Conservation (phyloP, 2,329 filamentous ascomycete species). For the Emericellopsis atlantica region DNA sequence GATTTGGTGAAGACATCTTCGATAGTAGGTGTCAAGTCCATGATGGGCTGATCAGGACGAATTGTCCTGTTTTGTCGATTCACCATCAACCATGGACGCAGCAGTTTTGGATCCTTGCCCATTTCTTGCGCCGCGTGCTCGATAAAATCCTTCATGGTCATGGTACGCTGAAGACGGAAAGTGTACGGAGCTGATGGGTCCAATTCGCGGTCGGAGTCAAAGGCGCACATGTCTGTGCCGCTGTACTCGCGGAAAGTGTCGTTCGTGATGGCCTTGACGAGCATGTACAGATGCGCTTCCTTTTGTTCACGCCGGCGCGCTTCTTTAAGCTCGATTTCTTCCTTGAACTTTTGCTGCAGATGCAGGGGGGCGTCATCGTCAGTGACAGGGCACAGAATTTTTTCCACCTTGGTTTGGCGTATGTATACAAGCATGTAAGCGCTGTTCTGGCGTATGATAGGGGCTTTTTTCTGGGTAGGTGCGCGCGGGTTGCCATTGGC, state of each 20-base stretch:
- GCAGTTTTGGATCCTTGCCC: constrained; percentile 50
- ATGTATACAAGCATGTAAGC: constrained; percentile 99
- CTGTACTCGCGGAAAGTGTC: constrained; percentile 70
- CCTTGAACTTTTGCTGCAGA: constrained; percentile 64
- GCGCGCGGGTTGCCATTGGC: constrained; percentile 33
- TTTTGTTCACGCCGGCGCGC: constrained; percentile 77
- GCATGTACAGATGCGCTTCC: constrained; percentile 88
- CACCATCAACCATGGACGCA: constrained; percentile 94
- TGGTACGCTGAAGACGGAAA: constrained; percentile 64
- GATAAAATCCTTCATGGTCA: constrained; percentile 65
- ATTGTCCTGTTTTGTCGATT: constrained; percentile 97
- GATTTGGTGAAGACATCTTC: constrained; percentile 51
- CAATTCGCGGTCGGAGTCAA: constrained; percentile 50
- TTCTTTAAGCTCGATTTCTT: constrained; percentile 68
- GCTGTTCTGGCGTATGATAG: constrained; percentile 58
- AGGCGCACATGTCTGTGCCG: constrained; percentile 69
- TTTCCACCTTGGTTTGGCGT: constrained; percentile 71
- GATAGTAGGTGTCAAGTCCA: constrained; percentile 62
- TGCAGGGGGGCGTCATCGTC: constrained; percentile 70
- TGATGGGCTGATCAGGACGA: constrained; percentile 77
- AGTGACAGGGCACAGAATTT: constrained; percentile 66
- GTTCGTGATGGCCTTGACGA: constrained; percentile 69
- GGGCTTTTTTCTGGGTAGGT: constrained; percentile 39
- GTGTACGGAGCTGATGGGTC: constrained; percentile 58
- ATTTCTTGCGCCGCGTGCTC: constrained; percentile 58